Conservation (phyloP, 345 rosid species). For the Rubroshorea leprosula region DNA sequence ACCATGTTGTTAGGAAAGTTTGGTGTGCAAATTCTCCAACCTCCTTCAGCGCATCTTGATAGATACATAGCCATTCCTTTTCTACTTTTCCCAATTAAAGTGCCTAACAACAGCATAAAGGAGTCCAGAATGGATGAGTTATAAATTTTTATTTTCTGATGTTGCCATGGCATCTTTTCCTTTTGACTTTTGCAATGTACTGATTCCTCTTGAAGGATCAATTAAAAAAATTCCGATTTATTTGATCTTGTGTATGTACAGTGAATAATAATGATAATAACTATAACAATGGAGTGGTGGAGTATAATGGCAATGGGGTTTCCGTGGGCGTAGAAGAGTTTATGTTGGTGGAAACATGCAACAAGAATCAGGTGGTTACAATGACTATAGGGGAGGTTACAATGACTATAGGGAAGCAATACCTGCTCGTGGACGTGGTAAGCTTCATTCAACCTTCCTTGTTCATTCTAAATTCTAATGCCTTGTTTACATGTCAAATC, state of each 20-base stretch:
- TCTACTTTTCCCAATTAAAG: no score
- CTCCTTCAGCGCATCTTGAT: no score
- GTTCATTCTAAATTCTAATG: no score
- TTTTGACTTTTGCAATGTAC: neutral
- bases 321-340: slow-evolving; percentile 23
- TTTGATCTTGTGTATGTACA: slow-evolving; percentile 1
- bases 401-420: no score
- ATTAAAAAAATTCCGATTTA: neutral
- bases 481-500: neutral
- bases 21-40: no score
- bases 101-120: neutral
- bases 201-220: neutral
- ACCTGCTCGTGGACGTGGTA: slow-evolving; percentile 15
- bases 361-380: slow-evolving; percentile 24
- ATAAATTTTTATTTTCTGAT: no score
- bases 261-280: neutral
- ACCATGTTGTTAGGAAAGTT: no score
- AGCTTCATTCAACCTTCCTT: neutral
- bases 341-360: slow-evolving; percentile 22
- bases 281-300: slow-evolving; percentile 20
- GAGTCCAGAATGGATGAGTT: no score
- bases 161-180: no score
- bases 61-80: no score
- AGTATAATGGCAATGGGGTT: slow-evolving; percentile 18
- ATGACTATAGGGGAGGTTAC: slow-evolving; percentile 22